phyloP scores from a whole-genome alignment of 2,329 filamentous ascomycete species.

The Ophiostoma tasmaniense region DNA sequence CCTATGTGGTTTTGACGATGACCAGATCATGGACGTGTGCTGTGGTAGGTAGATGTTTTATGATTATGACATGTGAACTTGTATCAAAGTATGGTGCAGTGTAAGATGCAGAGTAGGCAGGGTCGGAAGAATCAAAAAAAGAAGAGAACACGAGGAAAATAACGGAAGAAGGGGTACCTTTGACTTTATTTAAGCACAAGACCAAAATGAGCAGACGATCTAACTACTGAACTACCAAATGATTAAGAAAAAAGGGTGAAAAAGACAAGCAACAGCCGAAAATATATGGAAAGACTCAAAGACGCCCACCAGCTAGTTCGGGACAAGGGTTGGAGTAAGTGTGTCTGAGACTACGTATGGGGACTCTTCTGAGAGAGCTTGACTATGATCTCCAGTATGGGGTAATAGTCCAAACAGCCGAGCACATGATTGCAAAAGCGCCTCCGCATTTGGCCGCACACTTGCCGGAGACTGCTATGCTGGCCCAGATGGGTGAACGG shows the following conservation, averaged over 20 bases:
- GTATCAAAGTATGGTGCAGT: neutral
- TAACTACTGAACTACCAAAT: neutral
- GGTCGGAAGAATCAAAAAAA: neutral
- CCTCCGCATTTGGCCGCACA: conserved; percentile 16
- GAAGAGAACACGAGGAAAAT: neutral
- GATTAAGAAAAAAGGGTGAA: neutral
- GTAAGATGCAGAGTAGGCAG: neutral
- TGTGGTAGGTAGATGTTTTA: neutral
- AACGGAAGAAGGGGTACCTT: neutral
- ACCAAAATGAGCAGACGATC: neutral
- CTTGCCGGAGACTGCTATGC: conserved; percentile 2
- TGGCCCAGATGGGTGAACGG: conserved; percentile 8
- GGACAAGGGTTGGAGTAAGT: conserved; percentile 1
- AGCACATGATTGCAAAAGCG: conserved; percentile 5
- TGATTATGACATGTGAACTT: neutral
- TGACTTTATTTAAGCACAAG: neutral
- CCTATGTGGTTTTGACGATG: conserved; percentile 21
- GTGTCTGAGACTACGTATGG: neutral
- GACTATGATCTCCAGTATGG: neutral
- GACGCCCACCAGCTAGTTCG: conserved; percentile 3
- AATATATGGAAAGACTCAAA: neutral
- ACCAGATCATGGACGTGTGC: conserved; percentile 19
- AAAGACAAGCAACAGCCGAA: conserved; percentile 12
- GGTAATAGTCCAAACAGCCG: neutral
- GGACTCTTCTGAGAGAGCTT: neutral